Base-by-base conservation (phyloP, 805 yeast genomes). In the Candida pseudoglaebosa region DNA sequence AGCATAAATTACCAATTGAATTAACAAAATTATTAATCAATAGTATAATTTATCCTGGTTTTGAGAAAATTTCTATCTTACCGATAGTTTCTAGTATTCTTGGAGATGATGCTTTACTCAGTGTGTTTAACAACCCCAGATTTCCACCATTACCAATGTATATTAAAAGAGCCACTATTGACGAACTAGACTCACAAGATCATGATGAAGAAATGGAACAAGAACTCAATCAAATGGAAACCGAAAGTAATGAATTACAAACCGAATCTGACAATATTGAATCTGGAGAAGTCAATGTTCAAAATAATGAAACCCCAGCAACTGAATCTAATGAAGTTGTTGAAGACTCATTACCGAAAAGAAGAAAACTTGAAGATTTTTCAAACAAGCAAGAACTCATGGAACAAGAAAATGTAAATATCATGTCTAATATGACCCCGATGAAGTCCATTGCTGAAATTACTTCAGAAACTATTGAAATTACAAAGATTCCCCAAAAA, bases 51-150 rank as follows among this genome's bases (percentile, higher is more conserved):
- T 78, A 73, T 53, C 95, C 96, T 2, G 86, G 84, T 4, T 65
- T 67, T 28, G 82, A 80, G 37, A 71, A 74, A 29, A 72, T 75
- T 30, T 80, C 88, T 10, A 68, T 85, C 21, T 65, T 85, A 43
- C 95, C 96, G 6, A 77, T 90, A 41, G 82, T 84, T 1, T 58
- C 77, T 9, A 61, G 67, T 2, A 52, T 84, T 4, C 54, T 83
- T 42, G 69, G 68, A 3, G 58, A 71, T 30, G 77, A 78, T 50
- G 73, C 68, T 6, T 53, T 75, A 15, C 54, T 81, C 30, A 77
- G 85, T 51, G 67, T 83, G 1, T 67, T 86, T 48, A 72, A 77
- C 38, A 83, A 84, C 50, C 95, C 96, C 30, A 70, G 93, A 50
- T 75, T 87, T 48, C 95, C 96, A 3, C 69, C 67, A 5, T 50